Conservation (phyloP, 2,329 filamentous ascomycete species). For the Calycina marina region DNA sequence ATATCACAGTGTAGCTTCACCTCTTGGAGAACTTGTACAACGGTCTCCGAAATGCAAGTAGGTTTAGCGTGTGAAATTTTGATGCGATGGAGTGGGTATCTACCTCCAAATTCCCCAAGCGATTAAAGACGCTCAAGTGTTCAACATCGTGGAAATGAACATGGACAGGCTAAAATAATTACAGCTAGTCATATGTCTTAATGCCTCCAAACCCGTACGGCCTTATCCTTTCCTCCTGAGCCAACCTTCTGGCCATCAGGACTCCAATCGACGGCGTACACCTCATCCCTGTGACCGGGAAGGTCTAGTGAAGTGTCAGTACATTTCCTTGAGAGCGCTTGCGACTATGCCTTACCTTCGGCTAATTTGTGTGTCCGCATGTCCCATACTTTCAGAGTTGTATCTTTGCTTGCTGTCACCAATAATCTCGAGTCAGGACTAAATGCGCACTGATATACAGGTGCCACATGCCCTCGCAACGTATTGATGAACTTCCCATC, state of each 20-base stretch:
- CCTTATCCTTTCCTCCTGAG: slow-evolving; percentile 88
- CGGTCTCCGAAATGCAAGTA: no score
- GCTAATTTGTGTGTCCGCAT: slow-evolving; percentile 71
- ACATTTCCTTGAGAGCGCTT: no score
- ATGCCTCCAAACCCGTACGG: slow-evolving; percentile 51
- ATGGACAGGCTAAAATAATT: no score
- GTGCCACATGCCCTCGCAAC: slow-evolving; percentile 75
- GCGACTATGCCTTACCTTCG: slow-evolving; percentile 24
- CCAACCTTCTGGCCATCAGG: slow-evolving; percentile 78
- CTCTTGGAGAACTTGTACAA: no score
- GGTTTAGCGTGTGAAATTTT: no score
- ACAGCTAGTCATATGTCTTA: no score
- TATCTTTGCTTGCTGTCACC: slow-evolving; percentile 75
- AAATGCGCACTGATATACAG: slow-evolving; percentile 87
- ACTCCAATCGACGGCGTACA: slow-evolving; percentile 91
- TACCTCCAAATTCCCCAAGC: no score
- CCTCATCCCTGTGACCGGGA: slow-evolving; percentile 82
- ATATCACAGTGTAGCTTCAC: no score
- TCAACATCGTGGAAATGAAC: no score
- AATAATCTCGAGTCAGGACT: slow-evolving; percentile 82
- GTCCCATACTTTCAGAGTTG: slow-evolving; percentile 90
- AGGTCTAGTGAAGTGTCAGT: slow-evolving; percentile 42
- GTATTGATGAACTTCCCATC: slow-evolving; percentile 73
- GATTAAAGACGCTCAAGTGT: no score
- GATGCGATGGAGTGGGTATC: no score